These are phyloP conservation scores for Colletotrichum sp. DNA, from an alignment of 2,329 filamentous ascomycete species.

Conservation along the genomic window DNA sequence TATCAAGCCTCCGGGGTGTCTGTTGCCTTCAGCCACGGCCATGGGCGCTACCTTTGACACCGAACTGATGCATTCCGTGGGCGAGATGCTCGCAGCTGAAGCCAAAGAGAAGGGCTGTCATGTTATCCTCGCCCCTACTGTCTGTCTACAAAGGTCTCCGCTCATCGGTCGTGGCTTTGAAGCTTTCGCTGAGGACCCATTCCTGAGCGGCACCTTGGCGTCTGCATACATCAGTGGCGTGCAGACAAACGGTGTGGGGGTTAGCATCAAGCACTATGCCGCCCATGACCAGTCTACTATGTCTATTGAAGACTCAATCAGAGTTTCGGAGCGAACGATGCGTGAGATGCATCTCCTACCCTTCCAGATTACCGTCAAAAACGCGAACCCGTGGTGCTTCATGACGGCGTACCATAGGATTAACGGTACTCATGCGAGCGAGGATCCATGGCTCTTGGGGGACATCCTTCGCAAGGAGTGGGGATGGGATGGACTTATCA, in stretches of 20 bases:
- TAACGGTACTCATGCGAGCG: constrained; percentile 30
- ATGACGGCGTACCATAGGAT: constrained; percentile 59
- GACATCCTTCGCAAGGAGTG: constrained; percentile 59
- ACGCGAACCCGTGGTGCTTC: constrained; percentile 54
- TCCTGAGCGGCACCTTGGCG: not conserved
- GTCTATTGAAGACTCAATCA: constrained; percentile 8
- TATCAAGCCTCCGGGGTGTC: not conserved
- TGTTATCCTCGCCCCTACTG: constrained; percentile 1
- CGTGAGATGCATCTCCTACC: constrained; percentile 63
- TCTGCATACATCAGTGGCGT: constrained; percentile 36
- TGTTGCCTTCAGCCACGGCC: not conserved
- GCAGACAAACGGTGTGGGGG: constrained; percentile 42
- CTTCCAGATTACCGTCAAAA: constrained; percentile 60
- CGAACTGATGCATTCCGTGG: not conserved
- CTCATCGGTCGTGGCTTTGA: constrained; percentile 5
- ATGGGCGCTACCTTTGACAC: not conserved
- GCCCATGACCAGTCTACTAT: constrained; percentile 39
- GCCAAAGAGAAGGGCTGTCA: not conserved
- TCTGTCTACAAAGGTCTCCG: constrained; percentile 6
- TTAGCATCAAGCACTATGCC: constrained; percentile 50
- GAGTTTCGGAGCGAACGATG: constrained; percentile 27
- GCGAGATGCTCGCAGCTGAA: not conserved
- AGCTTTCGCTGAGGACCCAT: not conserved
- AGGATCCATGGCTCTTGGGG: constrained; percentile 50
- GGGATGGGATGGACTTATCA: constrained; percentile 60